Base-by-base conservation (phyloP, 1,284 basidiomycete species). In the Marasmius oreades region DNA sequence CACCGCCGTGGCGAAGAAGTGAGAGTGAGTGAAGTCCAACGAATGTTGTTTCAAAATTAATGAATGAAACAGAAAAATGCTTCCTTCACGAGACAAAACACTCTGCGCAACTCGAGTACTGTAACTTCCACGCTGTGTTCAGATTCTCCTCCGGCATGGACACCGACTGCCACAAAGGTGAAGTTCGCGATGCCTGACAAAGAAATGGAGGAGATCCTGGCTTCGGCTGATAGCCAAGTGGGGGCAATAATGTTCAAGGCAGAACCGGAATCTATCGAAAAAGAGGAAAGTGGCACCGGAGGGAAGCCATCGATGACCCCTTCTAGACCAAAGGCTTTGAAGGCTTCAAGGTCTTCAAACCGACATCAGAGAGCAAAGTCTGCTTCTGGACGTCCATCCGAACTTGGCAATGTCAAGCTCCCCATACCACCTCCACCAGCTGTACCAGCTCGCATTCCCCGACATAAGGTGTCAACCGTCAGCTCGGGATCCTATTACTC, bases 401-500 rank as follows among this genome's bases (percentile, higher is more conserved):
- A 33, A 23, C 50, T 20, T 16, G 26, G 39, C 36, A 28, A 33
- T 24, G 37, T 54, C 6, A 51, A 53, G 14, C 52, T 36, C 24
- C 57, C 57, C 1, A 51, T 50, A 18, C 57, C 57, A 34, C 42
- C 53, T 16, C 42, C 55, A 52, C 50, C 37, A 7, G 14, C 52
- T 24, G 8, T 48, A 6, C 55, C n/a, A 45, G 37, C 26, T 34
- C 42, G 28, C 18, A 12, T 23, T n/a, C 55, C 48, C 26, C 48
- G 31, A 4, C 65, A 67, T 52, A 67, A 69, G 58, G 61, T 70
- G 10, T 73, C 72, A 18, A 69, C 64, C 22, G 62, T 69, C 39
- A 72, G 69, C 55, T 72, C 72, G 3, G 61, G 57, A 28, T 73
- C 73, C 6, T 52, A 69, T 52, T 73, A 73, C 59, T 75, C 73